These are phyloP conservation scores for Pestalotiopsis sp. DNA, from an alignment of 2,329 filamentous ascomycete genomes.

Conservation along the genomic window DNA sequence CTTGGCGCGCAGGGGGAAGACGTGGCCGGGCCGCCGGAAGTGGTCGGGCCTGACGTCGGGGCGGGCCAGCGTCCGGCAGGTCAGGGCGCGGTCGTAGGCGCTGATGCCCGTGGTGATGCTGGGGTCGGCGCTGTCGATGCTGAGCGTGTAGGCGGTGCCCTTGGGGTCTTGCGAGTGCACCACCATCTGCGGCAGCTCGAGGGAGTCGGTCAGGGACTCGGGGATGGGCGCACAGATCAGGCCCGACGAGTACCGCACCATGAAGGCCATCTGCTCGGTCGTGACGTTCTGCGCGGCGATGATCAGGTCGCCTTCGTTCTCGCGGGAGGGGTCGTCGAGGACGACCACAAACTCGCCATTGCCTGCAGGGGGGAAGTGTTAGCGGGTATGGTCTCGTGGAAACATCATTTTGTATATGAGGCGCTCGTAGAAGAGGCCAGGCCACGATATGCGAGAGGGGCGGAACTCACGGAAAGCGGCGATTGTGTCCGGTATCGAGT, in stretches of 20 bases:
- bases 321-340: slow-evolving; percentile 86
- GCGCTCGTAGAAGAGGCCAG: neutral
- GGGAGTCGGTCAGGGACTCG: slow-evolving; percentile 64
- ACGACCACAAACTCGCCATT: slow-evolving; percentile 93
- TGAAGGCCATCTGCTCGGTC: slow-evolving; percentile 89
- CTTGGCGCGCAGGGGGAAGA: slow-evolving; percentile 79
- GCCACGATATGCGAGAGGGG: slow-evolving; percentile 10
- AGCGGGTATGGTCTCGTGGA: slow-evolving; percentile 12
- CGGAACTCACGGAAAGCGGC: slow-evolving; percentile 60
- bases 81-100: slow-evolving; percentile 82
- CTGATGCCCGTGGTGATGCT: slow-evolving; percentile 86
- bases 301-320: slow-evolving; percentile 98
- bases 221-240: slow-evolving; percentile 87
- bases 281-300: slow-evolving; percentile 86
- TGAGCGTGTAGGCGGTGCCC: slow-evolving; percentile 89
- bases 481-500: slow-evolving; percentile 65
- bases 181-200: slow-evolving; percentile 91
- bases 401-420: slow-evolving; percentile 6
- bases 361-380: slow-evolving; percentile 40
- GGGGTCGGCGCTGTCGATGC: slow-evolving; percentile 75
- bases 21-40: slow-evolving; percentile 84
- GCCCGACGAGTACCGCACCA: slow-evolving; percentile 88
- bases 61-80: slow-evolving; percentile 76
- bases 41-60: slow-evolving; percentile 53
- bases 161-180: slow-evolving; percentile 73